Conservation (phyloP, 2,329 filamentous ascomycete genomes). For the Botryotinia globosa region DNA sequence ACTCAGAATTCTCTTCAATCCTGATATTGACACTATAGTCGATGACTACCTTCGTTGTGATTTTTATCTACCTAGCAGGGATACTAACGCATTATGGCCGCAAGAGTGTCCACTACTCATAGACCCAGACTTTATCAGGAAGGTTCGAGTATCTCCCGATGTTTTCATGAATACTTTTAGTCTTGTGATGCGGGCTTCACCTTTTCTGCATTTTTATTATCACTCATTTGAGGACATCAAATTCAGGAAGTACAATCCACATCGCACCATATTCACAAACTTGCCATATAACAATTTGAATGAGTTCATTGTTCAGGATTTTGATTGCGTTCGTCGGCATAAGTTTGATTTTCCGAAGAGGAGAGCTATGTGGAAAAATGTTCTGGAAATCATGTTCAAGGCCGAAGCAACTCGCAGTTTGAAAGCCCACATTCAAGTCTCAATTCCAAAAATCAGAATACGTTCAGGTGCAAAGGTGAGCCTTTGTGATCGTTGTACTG, state of each 20-base stretch:
- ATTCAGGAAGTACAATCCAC: too few species aligned
- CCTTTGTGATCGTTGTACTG: background rate
- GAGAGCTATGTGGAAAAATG: accelerated
- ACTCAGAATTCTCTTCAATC: background rate
- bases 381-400: background rate
- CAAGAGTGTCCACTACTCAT: background rate
- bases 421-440: background rate
- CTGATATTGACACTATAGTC: background rate
- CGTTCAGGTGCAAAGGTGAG: background rate
- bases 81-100: too few species aligned
- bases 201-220: too few species aligned
- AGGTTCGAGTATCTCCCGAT: background rate
- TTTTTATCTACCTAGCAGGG: background rate
- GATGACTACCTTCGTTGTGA: background rate
- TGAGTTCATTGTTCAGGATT: background rate
- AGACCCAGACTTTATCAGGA: background rate
- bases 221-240: too few species aligned
- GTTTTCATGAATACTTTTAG: background rate
- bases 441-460: background rate
- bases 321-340: background rate
- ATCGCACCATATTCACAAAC: background rate
- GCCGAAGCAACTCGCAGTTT: too few species aligned
- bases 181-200: too few species aligned
- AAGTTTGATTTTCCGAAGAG: background rate
- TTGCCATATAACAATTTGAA: background rate